Base-by-base conservation (phyloP, 768 basidiomycete genomes). In the Tricholoma saponaceum region DNA sequence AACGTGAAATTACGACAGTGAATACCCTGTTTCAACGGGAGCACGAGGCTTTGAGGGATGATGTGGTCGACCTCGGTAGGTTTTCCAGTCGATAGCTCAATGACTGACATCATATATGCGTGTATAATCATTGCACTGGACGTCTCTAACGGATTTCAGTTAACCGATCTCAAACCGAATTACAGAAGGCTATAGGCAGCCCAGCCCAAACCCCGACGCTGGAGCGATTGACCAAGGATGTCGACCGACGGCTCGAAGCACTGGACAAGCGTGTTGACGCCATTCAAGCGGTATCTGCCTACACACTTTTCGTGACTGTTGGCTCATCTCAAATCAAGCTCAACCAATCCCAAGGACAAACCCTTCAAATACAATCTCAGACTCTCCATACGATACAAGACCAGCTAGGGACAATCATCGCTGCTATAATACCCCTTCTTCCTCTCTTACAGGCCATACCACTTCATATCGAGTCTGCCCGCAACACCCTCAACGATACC, bases 361-460 rank as follows among this genome's bases (percentile, higher is more conserved):
- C 70, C 51, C 69, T 86, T 23, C 83, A 85, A 66, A 75, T 76
- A 14, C 83, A 87, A 55, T 72, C 75, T 2, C 80, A 83, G 63
- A 75, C 78, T 10, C 72, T 89, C 52, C 85, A 85, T 59, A 76
- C 77, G 2, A 67, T 89, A 22, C 84, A 87, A 62, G 80, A 83
- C 20, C 87, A 88, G 60, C 85, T 88, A 65, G 75, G 71, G 18
- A 75, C 78, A 12, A 76, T 87, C 0, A 67, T 89, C 2, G 66
- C 81, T 22, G 72, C 82, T 10, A 69, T 90, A 1, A 59, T 81
- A 0, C 85, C 89, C 6, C 68, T 90, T 14, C 68, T 86, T 2
- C 86, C 88, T 25, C 70, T 86, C 4, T 58, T 89, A 1, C 84
- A 87, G 58, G 72, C 82, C 8, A 61, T 89, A 18, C 82, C 86